Evolutionary conservation across 305 asterid species (phyloP).

Genomic region (Lippia alba): DNA sequence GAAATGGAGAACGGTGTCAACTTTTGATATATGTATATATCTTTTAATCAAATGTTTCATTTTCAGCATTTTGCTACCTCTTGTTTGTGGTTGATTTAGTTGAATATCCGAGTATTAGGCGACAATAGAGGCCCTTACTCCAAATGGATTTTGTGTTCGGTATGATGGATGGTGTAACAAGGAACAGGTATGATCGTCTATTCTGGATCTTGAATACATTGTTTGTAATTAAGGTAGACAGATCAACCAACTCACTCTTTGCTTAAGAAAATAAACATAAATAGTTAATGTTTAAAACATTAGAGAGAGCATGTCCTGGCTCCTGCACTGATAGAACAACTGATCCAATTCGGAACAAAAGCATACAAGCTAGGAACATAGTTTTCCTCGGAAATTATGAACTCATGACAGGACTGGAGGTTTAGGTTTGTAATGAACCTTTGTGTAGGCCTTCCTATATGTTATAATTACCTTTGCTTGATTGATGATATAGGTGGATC

Average conservation of each 20-base stretch:
- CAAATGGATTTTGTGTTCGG: conserved; percentile 77
- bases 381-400: conserved; percentile 1
- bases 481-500: conserved; percentile 81
- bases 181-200: conserved; percentile 79
- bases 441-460: background rate
- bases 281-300: background rate
- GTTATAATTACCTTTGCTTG: conserved; percentile 9
- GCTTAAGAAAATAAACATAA: background rate
- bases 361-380: background rate
- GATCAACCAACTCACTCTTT: too few relatives aligned
- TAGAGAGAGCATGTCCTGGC: background rate
- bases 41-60: conserved; percentile 3
- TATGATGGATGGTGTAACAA: conserved; percentile 93
- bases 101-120: conserved; percentile 87
- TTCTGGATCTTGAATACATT: background rate
- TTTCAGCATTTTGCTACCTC: conserved; percentile 41
- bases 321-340: background rate
- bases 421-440: conserved; percentile 7
- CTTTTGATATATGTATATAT: conserved; percentile 18
- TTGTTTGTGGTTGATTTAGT: conserved; percentile 60
- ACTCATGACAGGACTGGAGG: conserved; percentile 10
- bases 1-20: conserved; percentile 93
- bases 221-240: too few relatives aligned
- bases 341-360: background rate
- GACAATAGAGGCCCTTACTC: conserved; percentile 78